Conservation (phyloP, 2,329 filamentous ascomycete species). For the Fusarium torreyae region DNA sequence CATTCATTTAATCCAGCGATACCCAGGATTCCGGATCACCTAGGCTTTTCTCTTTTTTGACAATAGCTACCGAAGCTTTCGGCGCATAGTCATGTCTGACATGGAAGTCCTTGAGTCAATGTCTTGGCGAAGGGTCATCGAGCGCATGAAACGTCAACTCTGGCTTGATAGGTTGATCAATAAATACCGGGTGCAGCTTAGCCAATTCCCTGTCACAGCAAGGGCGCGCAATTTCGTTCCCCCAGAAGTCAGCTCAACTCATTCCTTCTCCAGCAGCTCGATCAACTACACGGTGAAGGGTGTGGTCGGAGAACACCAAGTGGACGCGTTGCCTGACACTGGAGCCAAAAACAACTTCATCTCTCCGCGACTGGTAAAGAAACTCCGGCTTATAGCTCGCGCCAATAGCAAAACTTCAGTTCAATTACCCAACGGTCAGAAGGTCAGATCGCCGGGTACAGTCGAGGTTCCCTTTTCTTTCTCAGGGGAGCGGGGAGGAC, state of each 20-base stretch:
- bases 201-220: too few relatives aligned
- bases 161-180: too few relatives aligned
- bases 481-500: accelerated
- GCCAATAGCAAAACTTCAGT: accelerated
- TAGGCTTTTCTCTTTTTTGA: too few relatives aligned
- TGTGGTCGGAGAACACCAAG: neutral
- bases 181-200: too few relatives aligned
- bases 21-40: too few relatives aligned
- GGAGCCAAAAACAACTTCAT: slow-evolving; percentile 13
- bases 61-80: too few relatives aligned
- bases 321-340: slow-evolving; percentile 7
- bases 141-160: too few relatives aligned
- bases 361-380: neutral
- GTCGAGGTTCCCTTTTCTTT: neutral
- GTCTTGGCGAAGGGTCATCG: too few relatives aligned
- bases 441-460: accelerated
- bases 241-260: neutral
- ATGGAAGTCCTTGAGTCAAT: too few relatives aligned
- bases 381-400: neutral
- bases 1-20: too few relatives aligned
- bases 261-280: neutral
- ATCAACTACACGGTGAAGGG: neutral
- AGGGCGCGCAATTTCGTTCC: too few relatives aligned
- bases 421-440: accelerated
- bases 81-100: too few relatives aligned